These are phyloP conservation scores for Glycyrrhiza uralensis DNA, from an alignment of 306 rosid genomes.

Conservation along the genomic window DNA sequence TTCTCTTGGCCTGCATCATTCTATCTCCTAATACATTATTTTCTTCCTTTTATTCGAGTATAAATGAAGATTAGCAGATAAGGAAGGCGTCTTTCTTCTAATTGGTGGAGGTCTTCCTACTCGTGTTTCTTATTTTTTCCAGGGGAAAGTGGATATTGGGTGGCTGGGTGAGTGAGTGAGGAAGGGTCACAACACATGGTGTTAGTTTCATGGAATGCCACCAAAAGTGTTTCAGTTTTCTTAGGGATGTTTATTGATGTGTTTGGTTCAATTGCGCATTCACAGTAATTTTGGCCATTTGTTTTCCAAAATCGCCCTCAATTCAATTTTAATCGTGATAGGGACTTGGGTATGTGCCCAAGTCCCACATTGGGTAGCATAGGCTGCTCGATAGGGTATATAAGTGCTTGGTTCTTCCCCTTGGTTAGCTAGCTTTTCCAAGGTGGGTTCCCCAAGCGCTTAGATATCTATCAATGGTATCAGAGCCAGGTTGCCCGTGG, in stretches of 20 bases:
- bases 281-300: not conserved
- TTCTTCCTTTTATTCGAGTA: not conserved
- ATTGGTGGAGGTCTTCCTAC: not conserved
- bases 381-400: too few relatives aligned
- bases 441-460: too few relatives aligned
- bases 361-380: too few relatives aligned
- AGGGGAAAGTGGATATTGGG: conserved; percentile 1
- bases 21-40: not conserved
- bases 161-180: not conserved
- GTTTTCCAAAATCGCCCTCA: not conserved
- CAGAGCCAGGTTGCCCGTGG: too few relatives aligned
- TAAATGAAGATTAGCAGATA: not conserved
- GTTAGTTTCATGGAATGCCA: not conserved
- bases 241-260: not conserved
- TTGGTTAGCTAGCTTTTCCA: too few relatives aligned
- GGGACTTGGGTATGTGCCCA: too few relatives aligned
- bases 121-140: not conserved
- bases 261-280: not conserved
- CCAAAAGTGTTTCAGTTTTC: conserved; percentile 5
- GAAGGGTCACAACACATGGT: not conserved
- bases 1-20: not conserved
- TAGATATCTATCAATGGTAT: too few relatives aligned
- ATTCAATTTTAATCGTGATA: conserved; percentile 10
- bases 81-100: conserved; percentile 7
- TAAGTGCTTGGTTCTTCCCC: too few relatives aligned